phyloP scores from a whole-genome alignment of 352 stramenopile genomes.

The Blastocystis sp. region DNA sequence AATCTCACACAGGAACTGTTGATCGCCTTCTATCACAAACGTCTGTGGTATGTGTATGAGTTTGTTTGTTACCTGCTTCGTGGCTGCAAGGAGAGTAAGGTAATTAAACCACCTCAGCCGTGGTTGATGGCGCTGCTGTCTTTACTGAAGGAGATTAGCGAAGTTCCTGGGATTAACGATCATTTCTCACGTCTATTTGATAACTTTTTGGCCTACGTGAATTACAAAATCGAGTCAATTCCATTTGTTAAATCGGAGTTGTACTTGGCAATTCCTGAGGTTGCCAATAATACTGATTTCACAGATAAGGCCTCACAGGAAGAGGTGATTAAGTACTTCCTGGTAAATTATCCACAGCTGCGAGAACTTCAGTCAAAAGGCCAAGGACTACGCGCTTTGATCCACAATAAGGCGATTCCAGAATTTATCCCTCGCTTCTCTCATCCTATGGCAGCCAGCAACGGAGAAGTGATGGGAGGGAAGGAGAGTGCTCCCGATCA shows the following conservation, averaged over 20 bases:
- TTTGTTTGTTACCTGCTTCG: constrained; percentile 34
- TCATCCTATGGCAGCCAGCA: background rate
- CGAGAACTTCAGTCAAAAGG: background rate
- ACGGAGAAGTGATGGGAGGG: background rate
- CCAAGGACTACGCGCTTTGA: background rate
- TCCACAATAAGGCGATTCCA: background rate
- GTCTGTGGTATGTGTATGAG: constrained; percentile 1
- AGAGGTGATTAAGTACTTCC: background rate
- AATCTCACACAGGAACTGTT: constrained; percentile 23
- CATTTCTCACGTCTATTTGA: background rate
- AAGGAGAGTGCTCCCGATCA: too few relatives aligned
- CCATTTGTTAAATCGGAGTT: background rate
- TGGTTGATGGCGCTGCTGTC: constrained; percentile 41
- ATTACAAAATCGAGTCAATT: background rate
- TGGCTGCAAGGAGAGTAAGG: background rate
- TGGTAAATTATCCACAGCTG: background rate
- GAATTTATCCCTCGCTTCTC: background rate
- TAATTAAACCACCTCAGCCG: background rate
- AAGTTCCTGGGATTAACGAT: constrained; percentile 19
- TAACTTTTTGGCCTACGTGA: background rate
- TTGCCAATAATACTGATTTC: constrained; percentile 25
- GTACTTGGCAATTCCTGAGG: constrained; percentile 23
- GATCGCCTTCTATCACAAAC: constrained; percentile 26
- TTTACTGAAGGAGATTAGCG: background rate
- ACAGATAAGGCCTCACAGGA: background rate